Base-by-base conservation (phyloP, 306 rosid species). In the Cicer yamashitae region DNA sequence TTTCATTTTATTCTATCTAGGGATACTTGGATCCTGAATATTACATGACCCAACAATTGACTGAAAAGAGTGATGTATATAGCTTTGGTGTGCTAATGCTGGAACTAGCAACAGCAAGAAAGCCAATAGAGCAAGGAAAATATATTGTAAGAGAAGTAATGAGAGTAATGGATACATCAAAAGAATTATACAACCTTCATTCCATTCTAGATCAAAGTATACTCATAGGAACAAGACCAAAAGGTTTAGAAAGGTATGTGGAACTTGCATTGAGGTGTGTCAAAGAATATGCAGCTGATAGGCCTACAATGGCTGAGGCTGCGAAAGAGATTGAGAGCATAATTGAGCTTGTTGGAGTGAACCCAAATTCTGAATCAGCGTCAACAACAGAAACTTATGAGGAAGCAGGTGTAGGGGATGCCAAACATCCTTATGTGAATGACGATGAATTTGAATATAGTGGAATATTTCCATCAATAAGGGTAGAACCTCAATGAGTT, bases 1-100 rank as follows among this genome's bases (percentile, higher is more conserved):
- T 64, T 82, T 64, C 34, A 38, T 58, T 78, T 77, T 41, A 52
- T 69, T 65, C 61, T 15, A 64, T 60, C 44, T 11, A 90, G 96
- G 98, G 98, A 18, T 89, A 93, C 84, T 54, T 93, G 86, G 88
- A 85, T 85, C 88, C 88, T 9, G 86, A 85, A 77, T 85, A 85
- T 75, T 85, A 85, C 80, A 85, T 85, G 88, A 85, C 82, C 13
- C 88, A 85, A 5, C 88, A 82, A 34, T 82, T 85, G 51, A 85
- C 91, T 0, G 94, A 93, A 84, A 93, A 93, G 81, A 93, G 94
- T 11, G 96, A 93, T 38, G 96, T 93, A 6, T 89, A 90, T 46
- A 88, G 96, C 72, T 93, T 77, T 59, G 94, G 96, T 47, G 96
- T 93, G 67, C 50, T 93, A 66, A 83, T 89, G 93, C 74, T 93